Conservation (phyloP, 2,329 filamentous ascomycete genomes). For the Aspergillus fumigatiaffinis region DNA sequence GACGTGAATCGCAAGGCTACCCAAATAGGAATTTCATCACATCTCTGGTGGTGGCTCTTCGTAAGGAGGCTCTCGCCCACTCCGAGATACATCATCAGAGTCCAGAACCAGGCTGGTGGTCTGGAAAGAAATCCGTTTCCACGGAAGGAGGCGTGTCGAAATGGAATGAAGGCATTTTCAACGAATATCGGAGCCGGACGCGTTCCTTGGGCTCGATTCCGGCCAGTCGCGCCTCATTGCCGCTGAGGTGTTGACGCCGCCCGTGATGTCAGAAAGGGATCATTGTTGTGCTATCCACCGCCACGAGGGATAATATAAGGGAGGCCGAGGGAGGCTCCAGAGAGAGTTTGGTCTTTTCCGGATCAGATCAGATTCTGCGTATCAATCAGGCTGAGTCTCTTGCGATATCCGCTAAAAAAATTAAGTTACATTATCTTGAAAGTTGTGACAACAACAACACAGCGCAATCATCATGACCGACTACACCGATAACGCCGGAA, state of each 20-base stretch:
- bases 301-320: constrained; percentile 18
- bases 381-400: not conserved
- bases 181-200: not conserved
- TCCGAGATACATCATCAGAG: not conserved
- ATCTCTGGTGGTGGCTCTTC: not conserved
- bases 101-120: not conserved
- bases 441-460: not conserved
- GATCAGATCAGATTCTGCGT: not conserved
- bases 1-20: not conserved
- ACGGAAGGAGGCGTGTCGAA: not conserved
- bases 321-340: not conserved
- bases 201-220: not conserved
- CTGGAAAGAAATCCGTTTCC: not conserved
- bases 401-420: not conserved
- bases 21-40: not conserved
- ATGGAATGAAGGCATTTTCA: not conserved
- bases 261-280: constrained; percentile 18
- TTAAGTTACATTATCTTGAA: not conserved
- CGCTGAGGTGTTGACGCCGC: not conserved
- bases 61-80: not conserved
- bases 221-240: not conserved
- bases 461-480: constrained; percentile 2
- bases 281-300: constrained; percentile 11
- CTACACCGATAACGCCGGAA: constrained; percentile 9
- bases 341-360: not conserved